Evolutionary conservation across 2,329 filamentous ascomycete genomes (phyloP).

Genomic region (Cytospora chrysosperma): DNA sequence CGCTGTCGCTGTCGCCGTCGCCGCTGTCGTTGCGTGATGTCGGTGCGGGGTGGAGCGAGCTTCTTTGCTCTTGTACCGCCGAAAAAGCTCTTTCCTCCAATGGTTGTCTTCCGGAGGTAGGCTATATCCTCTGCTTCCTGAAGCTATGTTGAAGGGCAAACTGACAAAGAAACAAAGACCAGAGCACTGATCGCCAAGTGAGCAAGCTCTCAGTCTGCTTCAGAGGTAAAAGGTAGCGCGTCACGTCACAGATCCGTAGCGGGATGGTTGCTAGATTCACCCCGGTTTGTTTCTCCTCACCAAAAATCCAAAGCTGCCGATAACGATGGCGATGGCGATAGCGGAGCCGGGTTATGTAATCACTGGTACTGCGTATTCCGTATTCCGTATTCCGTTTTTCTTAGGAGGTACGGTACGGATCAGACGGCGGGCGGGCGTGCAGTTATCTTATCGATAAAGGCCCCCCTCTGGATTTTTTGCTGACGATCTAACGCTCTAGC

Average conservation of each 20-base stretch:
- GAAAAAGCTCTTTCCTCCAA: not conserved
- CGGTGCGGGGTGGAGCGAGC: not conserved
- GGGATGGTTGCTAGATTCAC: not conserved
- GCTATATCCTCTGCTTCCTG: not conserved
- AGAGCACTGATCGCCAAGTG: not conserved
- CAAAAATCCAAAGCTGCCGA: slow-evolving; percentile 1
- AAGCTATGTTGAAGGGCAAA: not conserved
- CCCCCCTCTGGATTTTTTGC: slow-evolving; percentile 5
- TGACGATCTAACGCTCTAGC: slow-evolving; percentile 19
- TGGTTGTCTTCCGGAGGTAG: not conserved
- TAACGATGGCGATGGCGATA: not conserved
- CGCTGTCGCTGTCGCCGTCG: no score
- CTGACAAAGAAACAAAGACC: no score
- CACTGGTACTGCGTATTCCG: not conserved
- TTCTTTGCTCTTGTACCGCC: not conserved
- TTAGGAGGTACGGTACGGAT: no score
- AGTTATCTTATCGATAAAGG: slow-evolving; percentile 16
- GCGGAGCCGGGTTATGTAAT: not conserved
- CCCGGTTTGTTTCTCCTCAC: not conserved
- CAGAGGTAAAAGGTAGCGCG: no score
- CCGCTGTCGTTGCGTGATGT: no score
- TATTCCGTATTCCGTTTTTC: no score
- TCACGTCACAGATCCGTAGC: not conserved
- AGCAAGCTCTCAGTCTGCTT: slow-evolving; percentile 1
- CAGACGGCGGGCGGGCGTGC: not conserved